These are phyloP conservation scores for Talaromyces sp. DNA, from an alignment of 2,329 filamentous ascomycete genomes.

Conservation along the genomic window DNA sequence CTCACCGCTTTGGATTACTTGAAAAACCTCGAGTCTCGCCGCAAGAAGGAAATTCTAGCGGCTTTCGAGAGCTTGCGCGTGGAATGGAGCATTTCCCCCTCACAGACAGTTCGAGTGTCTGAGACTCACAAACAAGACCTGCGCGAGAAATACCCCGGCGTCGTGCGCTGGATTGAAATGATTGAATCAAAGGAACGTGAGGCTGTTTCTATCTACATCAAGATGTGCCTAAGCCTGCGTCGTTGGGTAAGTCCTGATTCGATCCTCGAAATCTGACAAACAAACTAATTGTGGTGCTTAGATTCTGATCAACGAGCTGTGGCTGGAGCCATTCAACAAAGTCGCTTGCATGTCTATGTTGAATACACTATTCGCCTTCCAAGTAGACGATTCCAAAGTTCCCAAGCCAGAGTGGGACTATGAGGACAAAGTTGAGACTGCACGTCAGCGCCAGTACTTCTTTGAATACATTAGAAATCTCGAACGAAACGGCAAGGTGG, in stretches of 20 bases:
- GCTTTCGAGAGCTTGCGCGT: constrained; percentile 55
- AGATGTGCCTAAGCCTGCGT: constrained; percentile 59
- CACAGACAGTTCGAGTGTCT: constrained; percentile 39
- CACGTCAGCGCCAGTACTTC: constrained; percentile 58
- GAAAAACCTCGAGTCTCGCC: constrained; percentile 59
- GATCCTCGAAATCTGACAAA: neutral
- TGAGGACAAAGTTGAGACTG: constrained; percentile 20
- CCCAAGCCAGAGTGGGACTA: constrained; percentile 29
- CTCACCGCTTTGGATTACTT: constrained; percentile 65
- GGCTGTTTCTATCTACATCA: constrained; percentile 57
- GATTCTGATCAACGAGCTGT: constrained; percentile 64
- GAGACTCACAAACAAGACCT: constrained; percentile 50
- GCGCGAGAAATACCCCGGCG: constrained; percentile 51
- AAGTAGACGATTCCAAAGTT: constrained; percentile 46
- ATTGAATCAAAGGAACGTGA: constrained; percentile 51
- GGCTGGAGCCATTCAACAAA: constrained; percentile 60
- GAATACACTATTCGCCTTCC: constrained; percentile 64
- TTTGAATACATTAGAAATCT: constrained; percentile 61
- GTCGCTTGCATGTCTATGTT: constrained; percentile 65
- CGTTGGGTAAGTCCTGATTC: constrained; percentile 54
- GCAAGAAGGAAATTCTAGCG: constrained; percentile 56
- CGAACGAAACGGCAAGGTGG: constrained; percentile 53
- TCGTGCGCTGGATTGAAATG: constrained; percentile 54
- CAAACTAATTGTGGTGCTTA: constrained; percentile 6
- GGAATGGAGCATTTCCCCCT: constrained; percentile 1